Evolutionary conservation across 257 asterid species (phyloP).

Genomic region (Striga asiatica): DNA sequence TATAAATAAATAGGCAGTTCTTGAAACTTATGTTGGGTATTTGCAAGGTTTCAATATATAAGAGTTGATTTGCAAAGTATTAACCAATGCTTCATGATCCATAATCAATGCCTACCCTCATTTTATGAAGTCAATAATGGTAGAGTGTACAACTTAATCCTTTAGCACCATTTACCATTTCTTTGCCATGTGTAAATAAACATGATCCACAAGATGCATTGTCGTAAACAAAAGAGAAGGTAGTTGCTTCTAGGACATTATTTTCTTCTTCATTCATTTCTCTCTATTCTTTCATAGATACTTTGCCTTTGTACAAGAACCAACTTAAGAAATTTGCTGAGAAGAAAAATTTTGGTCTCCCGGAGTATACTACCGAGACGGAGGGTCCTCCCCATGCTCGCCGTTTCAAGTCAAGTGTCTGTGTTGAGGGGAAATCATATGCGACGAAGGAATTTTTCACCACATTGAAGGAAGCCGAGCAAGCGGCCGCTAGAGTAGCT

Average conservation of each 20-base stretch:
- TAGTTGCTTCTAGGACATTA: neutral
- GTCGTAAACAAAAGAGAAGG: neutral
- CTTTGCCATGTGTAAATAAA: neutral
- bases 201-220: neutral
- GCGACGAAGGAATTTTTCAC: constrained; percentile 37
- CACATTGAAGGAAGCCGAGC: constrained; percentile 74
- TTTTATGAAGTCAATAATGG: no score
- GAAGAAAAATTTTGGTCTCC: constrained; percentile 36
- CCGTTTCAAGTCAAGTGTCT: constrained; percentile 49
- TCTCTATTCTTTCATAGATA: constrained; percentile 22
- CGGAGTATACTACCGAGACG: constrained; percentile 37
- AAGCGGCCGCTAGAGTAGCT: constrained; percentile 77
- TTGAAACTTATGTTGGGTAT: neutral
- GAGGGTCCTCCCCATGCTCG: constrained; percentile 75
- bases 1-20: neutral
- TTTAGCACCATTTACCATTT: neutral
- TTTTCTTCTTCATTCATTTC: neutral
- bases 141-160: neutral
- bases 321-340: constrained; percentile 58
- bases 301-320: constrained; percentile 49
- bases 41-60: neutral
- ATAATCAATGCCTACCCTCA: no score
- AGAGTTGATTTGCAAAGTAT: neutral
- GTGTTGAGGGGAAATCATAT: constrained; percentile 34
- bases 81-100: neutral